Evolutionary conservation across 257 asterid species (phyloP).

Genomic region (Schizonepeta tenuifolia): DNA sequence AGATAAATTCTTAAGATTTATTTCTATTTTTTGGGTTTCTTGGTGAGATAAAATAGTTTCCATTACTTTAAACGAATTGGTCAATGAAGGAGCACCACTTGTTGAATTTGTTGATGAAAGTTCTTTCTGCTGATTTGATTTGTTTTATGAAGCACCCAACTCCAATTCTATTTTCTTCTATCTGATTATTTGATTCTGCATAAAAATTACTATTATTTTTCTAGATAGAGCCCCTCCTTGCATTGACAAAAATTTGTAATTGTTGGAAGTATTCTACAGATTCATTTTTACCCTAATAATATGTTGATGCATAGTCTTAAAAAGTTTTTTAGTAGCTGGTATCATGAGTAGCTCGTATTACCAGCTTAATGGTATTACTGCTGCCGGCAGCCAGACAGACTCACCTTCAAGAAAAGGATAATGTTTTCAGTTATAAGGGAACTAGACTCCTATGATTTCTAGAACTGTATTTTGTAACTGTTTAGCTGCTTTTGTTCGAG

Average conservation of each 20-base stretch:
- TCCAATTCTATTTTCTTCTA: neutral
- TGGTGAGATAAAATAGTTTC: neutral
- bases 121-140: neutral
- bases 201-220: neutral
- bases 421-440: neutral
- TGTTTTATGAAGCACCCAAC: neutral
- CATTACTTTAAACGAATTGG: neutral
- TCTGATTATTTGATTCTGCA: neutral
- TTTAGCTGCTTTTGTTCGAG: neutral
- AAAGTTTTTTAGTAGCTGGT: neutral
- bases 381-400: neutral
- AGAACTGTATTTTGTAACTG: neutral
- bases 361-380: constrained; percentile 3
- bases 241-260: neutral
- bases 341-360: neutral
- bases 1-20: neutral
- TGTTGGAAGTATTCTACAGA: neutral
- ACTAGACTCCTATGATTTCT: neutral
- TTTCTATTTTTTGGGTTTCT: neutral
- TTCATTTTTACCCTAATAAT: neutral
- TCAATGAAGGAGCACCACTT: neutral
- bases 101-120: neutral
- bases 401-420: neutral
- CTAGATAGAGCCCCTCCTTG: neutral
- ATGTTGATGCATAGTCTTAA: neutral